phyloP scores from a whole-genome alignment of 2,329 filamentous ascomycete species.

The Chaetomium globosum region DNA sequence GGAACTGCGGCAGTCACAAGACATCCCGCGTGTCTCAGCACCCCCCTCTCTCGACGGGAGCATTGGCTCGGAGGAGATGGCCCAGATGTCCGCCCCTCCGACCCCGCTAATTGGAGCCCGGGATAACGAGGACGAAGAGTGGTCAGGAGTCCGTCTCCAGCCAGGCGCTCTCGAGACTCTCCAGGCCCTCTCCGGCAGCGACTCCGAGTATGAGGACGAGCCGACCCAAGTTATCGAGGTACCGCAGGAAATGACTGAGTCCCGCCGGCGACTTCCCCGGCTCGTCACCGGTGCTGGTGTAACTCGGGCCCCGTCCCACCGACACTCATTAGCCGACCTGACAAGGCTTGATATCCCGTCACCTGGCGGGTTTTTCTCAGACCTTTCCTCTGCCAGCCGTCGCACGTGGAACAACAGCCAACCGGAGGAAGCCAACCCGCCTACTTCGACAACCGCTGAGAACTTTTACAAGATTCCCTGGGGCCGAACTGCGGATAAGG shows the following conservation, averaged over 20 bases:
- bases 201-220: conserved; percentile 63
- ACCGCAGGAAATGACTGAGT: conserved; percentile 52
- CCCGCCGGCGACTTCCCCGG: conserved; percentile 55
- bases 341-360: conserved; percentile 87
- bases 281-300: conserved; percentile 48
- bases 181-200: conserved; percentile 67
- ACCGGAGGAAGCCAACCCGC: conserved; percentile 59
- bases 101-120: conserved; percentile 72
- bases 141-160: conserved; percentile 75
- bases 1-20: conserved; percentile 61
- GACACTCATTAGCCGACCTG: conserved; percentile 68
- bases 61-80: conserved; percentile 83
- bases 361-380: conserved; percentile 88
- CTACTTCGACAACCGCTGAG: conserved; percentile 88
- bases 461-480: conserved; percentile 88
- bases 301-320: conserved; percentile 51
- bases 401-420: conserved; percentile 78
- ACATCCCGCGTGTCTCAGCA: conserved; percentile 73
- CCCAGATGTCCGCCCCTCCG: conserved; percentile 77
- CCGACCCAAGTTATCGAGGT: conserved; percentile 58
- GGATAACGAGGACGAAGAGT: conserved; percentile 62
- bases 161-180: conserved; percentile 79
- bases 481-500: conserved; percentile 49
- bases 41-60: conserved; percentile 90
- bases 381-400: conserved; percentile 72